Base-by-base conservation (phyloP, 768 basidiomycete genomes). In the Sporobolomyces phaffii region DNA sequence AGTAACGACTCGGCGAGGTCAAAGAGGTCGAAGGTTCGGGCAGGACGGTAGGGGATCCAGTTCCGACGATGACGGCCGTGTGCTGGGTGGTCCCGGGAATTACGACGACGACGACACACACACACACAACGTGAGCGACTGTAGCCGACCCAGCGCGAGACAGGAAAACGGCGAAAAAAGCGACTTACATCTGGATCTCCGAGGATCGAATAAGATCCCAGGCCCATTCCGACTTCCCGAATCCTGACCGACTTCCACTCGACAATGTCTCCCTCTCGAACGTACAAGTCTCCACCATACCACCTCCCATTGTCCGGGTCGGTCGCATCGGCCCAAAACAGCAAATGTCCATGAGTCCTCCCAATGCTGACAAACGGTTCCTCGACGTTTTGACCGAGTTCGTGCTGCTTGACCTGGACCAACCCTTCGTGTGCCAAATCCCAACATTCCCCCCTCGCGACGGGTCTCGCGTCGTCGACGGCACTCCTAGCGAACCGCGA, bases 321-420 rank as follows among this genome's bases (percentile, higher is more conserved):
- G 2, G 28, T 82, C 82, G 38, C 79, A 74, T 38, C n/a, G n/a
- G n/a, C n/a, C n/a, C n/a, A 78, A 66, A 77, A 84, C 56, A 85
- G 79, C 43, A 84, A 78, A 70, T 84, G 82, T 0, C 84, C 84
- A 68, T 85, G 84, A 49, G 83, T 84, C 50, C 82, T 79, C 49
- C 78, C 78, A 34, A 82, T 78, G 67, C 80, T 81, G 45, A 79
- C 80, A 20, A 84, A 75, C 41, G 84, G 83, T 64, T 78, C 78
- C 22, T 9, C 38, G 38, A 81, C 80, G 45, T 38, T 36, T 2
- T 24, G 76, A 64, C 80, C 80, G 54, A 76, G 79, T 24, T 79
- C 76, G 6, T 77, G 73, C 20, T 24, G 73, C 24, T 29, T 20
- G 20, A 81, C 80, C 50, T 79, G 77, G 60, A 79, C 78, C 61